Percentiles rank a stretch among this genome's conserved stretches.
Conservation (phyloP, 2,329 filamentous ascomycete genomes). For the Alternaria conjuncta region DNA sequence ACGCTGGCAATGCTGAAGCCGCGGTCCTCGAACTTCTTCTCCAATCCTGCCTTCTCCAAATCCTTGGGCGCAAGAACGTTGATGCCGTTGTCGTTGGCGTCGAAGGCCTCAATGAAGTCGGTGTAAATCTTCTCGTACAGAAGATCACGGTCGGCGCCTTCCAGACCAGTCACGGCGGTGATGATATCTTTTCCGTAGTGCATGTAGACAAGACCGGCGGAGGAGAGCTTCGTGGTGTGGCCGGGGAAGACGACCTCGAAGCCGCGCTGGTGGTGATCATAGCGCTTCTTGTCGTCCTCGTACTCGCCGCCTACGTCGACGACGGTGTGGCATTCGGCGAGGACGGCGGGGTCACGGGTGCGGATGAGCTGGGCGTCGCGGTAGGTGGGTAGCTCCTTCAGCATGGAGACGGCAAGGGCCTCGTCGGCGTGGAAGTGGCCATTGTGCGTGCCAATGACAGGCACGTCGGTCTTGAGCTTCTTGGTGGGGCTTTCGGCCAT, state of each 20-base stretch:
- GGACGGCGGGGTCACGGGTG: conserved; percentile 80
- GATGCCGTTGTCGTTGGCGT: conserved; percentile 97
- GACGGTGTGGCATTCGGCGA: conserved; percentile 88
- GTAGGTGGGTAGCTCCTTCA: conserved; percentile 87
- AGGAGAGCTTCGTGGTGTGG: conserved; percentile 86
- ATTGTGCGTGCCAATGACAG: conserved; percentile 89
- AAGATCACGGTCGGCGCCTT: conserved; percentile 71
- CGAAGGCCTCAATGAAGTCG: conserved; percentile 92
- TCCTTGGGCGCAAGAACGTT: conserved; percentile 76
- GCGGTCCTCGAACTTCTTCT: conserved; percentile 83
- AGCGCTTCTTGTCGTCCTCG: conserved; percentile 76
- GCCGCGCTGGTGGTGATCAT: conserved; percentile 96
- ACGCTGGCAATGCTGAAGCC: conserved; percentile 85
- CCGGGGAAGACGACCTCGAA: conserved; percentile 86
- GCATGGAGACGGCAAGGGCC: conserved; percentile 94
- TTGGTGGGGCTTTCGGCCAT: conserved; percentile 64
- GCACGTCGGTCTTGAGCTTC: conserved; percentile 75
- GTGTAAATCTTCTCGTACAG: conserved; percentile 90
- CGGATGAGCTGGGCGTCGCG: conserved; percentile 75
- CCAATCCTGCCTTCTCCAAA: conserved; percentile 71
- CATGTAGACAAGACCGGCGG: conserved; percentile 92
- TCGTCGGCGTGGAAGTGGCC: conserved; percentile 99
- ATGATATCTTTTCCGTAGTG: conserved; percentile 91
- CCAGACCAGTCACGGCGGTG: conserved; percentile 66
- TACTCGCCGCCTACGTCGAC: conserved; percentile 98